These are phyloP conservation scores for Gynandropsis gynandra DNA, from an alignment of 345 rosid species.

Conservation along the genomic window DNA sequence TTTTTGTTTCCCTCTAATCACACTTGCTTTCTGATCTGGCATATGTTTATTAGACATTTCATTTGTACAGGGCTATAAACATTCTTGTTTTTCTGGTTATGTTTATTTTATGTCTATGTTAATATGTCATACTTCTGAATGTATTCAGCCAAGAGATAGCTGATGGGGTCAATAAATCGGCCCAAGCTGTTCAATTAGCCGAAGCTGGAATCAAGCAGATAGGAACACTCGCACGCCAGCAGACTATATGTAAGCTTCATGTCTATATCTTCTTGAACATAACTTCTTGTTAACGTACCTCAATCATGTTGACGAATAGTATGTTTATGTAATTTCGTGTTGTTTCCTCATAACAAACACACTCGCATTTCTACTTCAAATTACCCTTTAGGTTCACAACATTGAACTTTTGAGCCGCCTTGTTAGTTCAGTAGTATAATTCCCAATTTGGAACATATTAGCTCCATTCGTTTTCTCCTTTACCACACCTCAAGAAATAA, in stretches of 20 bases:
- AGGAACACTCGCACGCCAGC: conserved; percentile 72
- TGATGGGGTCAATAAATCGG: conserved; percentile 85
- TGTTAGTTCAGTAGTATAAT: too few species aligned
- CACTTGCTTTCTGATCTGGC: neutral
- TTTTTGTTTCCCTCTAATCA: neutral
- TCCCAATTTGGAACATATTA: too few species aligned
- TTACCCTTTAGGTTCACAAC: too few species aligned
- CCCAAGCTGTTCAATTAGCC: conserved; percentile 83
- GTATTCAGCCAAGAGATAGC: conserved; percentile 74
- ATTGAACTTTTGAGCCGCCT: too few species aligned
- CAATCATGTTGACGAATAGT: too few species aligned
- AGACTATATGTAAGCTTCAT: conserved; percentile 53
- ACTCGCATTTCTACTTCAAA: too few species aligned
- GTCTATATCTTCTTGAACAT: neutral
- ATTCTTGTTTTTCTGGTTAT: neutral
- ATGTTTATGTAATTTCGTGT: too few species aligned
- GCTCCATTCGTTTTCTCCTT: too few species aligned
- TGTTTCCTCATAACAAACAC: too few species aligned
- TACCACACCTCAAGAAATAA: too few species aligned
- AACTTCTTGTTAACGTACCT: too few species aligned
- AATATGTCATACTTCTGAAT: conserved; percentile 2
- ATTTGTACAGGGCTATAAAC: neutral
- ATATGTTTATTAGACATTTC: neutral
- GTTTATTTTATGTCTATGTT: neutral
- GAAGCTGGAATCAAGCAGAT: conserved; percentile 82